phyloP scores from a whole-genome alignment of 2,329 filamentous ascomycete species.

The Plectosphaerella plurivora region DNA sequence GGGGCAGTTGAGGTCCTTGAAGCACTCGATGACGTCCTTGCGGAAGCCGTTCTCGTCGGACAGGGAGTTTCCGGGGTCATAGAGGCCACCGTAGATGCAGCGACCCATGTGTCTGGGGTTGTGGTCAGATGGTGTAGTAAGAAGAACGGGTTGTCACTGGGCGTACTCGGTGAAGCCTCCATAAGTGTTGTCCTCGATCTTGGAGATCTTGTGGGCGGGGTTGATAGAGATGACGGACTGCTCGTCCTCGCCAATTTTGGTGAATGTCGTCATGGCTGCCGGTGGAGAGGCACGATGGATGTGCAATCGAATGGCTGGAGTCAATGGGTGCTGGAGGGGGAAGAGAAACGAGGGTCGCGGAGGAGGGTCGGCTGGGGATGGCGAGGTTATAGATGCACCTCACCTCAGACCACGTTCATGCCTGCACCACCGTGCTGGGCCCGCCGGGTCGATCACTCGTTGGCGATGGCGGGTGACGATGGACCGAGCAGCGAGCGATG shows the following conservation, averaged over 20 bases:
- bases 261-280: conserved; percentile 68
- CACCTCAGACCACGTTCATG: no score
- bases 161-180: conserved; percentile 78
- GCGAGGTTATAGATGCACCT: no score
- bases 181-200: conserved; percentile 78
- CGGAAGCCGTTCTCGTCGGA: conserved; percentile 73
- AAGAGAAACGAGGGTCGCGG: no score
- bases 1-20: conserved; percentile 70
- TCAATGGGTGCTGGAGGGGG: no score
- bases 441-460: no score
- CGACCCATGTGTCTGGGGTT: conserved; percentile 72
- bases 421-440: no score
- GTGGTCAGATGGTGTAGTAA: conserved; percentile 1
- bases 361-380: no score
- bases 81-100: conserved; percentile 84
- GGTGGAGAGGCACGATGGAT: no score
- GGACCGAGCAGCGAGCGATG: no score
- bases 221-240: conserved; percentile 63
- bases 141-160: neutral
- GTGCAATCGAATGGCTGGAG: no score
- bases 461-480: no score
- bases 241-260: conserved; percentile 57
- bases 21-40: conserved; percentile 69
- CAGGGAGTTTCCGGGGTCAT: conserved; percentile 70
- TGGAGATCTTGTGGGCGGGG: conserved; percentile 59